A percentile compares a stretch with the other conserved stretches of the same genome.
Conservation (phyloP, 2,329 filamentous ascomycete species). For the Sporothrix variecibatus region DNA sequence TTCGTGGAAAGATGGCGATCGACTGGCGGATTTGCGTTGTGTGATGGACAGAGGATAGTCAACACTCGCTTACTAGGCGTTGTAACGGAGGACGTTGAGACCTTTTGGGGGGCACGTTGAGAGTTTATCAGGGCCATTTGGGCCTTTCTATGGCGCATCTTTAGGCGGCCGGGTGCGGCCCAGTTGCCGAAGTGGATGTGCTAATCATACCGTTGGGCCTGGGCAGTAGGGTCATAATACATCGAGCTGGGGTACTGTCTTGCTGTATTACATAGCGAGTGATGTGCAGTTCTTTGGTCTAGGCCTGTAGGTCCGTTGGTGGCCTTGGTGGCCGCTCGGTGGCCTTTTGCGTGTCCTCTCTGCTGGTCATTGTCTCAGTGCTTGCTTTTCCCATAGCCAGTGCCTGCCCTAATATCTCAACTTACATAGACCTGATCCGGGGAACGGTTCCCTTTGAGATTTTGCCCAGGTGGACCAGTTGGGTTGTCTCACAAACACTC, state of each 20-base stretch:
- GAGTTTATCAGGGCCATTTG: not conserved
- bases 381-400: not conserved
- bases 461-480: not conserved
- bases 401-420: not conserved
- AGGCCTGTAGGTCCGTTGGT: not conserved
- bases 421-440: slow-evolving; percentile 4
- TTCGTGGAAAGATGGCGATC: slow-evolving; percentile 9
- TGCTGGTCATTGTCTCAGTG: slow-evolving; percentile 8
- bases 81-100: not conserved
- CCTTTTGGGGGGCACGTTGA: not conserved
- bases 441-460: slow-evolving; percentile 2
- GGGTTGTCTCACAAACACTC: not conserved
- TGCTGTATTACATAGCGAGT: not conserved
- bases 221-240: not conserved
- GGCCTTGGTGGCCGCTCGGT: not conserved
- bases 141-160: not conserved
- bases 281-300: not conserved
- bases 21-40: not conserved
- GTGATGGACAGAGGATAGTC: not conserved
- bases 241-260: not conserved
- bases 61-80: not conserved
- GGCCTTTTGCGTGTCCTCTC: not conserved
- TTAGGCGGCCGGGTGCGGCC: not conserved
- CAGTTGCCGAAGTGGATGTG: not conserved
- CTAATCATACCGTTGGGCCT: not conserved